Conservation (phyloP, 768 basidiomycete species). For the Mrakia frigida region DNA sequence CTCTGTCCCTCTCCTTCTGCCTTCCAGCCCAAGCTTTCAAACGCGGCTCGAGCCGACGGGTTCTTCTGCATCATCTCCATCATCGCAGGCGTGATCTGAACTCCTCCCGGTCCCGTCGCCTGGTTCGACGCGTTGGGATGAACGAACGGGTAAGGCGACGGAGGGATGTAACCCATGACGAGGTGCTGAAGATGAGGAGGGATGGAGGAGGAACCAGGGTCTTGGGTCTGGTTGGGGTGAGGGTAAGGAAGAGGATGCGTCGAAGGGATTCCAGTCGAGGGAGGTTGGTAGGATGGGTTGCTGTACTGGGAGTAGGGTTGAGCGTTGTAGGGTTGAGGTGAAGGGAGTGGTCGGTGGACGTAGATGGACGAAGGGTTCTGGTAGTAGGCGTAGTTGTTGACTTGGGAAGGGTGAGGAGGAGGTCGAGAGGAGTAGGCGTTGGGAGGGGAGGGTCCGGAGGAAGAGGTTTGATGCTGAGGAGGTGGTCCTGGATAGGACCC, state of each 20-base stretch:
- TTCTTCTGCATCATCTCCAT: conserved; percentile 5
- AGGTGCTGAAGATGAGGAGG: neutral
- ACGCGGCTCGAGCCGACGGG: neutral
- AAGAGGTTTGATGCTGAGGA: neutral
- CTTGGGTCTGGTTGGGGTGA: too few relatives aligned
- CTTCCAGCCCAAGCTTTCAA: conserved; percentile 2
- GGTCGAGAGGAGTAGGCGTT: neutral
- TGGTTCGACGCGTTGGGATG: too few relatives aligned
- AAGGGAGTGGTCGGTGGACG: neutral
- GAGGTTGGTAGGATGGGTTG: neutral
- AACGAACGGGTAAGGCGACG: neutral
- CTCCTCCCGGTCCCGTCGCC: neutral
- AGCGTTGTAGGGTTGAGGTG: neutral
- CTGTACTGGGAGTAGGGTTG: neutral
- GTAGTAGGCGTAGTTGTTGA: neutral
- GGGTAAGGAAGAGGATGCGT: too few relatives aligned
- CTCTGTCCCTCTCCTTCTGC: neutral
- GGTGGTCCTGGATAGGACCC: neutral
- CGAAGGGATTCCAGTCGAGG: neutral
- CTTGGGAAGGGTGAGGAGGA: neutral
- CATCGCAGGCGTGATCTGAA: neutral
- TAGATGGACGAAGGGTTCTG: neutral
- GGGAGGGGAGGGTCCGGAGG: neutral
- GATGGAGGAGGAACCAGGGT: neutral
- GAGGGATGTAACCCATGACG: neutral